phyloP scores from a whole-genome alignment of 495 filamentous ascomycete genomes.

The Hyaloscypha bicolor region DNA sequence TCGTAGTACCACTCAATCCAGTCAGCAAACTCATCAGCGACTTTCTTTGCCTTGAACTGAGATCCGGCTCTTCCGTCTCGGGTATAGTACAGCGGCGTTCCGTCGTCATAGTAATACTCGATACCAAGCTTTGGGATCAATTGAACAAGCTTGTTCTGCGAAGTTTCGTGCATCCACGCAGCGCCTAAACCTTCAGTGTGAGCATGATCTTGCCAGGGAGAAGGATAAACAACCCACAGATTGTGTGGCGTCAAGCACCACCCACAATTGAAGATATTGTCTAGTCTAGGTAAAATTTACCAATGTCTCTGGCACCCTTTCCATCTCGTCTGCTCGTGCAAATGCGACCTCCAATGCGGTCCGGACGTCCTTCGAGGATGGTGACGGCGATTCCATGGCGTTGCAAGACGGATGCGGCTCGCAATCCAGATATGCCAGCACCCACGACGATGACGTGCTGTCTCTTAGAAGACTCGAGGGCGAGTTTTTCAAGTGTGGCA shows the following conservation, averaged over 20 bases:
- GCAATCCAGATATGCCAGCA: conserved; percentile 25
- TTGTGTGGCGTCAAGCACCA: conserved; percentile 27
- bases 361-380: conserved; percentile 19
- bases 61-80: conserved; percentile 23
- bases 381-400: conserved; percentile 25
- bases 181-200: conserved; percentile 22
- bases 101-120: conserved; percentile 28
- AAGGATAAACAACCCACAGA: conserved; percentile 31
- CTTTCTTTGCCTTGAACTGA: conserved; percentile 30
- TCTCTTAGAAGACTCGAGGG: conserved; percentile 1
- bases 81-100: conserved; percentile 25
- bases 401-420: conserved; percentile 22
- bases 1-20: conserved; percentile 20
- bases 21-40: conserved; percentile 29
- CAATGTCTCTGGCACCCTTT: conserved; percentile 28
- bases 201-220: conserved; percentile 17
- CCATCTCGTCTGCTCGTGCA: conserved; percentile 20
- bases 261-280: conserved; percentile 29
- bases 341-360: conserved; percentile 24
- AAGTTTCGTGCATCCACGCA: conserved; percentile 30
- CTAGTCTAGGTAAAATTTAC: conserved; percentile 29
- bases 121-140: conserved; percentile 26
- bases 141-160: conserved; percentile 27
- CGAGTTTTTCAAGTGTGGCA: conserved; percentile 18
- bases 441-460: conserved; percentile 26